Percentiles rank a stretch among this genome's conserved stretches.
Evolutionary conservation across 2,329 filamentous ascomycete genomes (phyloP).

Genomic region (Alternaria hordeiaustralica): DNA sequence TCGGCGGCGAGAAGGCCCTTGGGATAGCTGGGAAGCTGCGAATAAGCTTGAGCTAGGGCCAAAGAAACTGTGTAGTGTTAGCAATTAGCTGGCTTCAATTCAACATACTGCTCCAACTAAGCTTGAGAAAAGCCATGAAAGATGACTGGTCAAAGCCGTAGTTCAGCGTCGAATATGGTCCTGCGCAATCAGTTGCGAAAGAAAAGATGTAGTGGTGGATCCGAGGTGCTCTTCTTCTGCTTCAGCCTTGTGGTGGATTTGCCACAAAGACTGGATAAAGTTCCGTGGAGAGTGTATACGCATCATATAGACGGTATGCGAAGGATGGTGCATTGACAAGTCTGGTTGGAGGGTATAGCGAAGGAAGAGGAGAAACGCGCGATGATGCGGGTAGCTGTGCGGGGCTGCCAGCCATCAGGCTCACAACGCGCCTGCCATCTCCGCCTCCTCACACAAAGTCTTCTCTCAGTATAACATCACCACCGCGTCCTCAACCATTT

Average conservation of each 20-base stretch:
- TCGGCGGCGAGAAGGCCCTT: constrained; percentile 3
- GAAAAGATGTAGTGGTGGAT: no score
- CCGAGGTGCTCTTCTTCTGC: no score
- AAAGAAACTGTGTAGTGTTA: neutral
- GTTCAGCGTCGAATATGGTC: no score
- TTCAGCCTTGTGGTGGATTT: no score
- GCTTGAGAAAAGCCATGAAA: no score
- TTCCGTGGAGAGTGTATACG: no score
- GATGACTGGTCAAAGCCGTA: no score
- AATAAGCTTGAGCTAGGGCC: neutral
- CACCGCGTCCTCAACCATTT: neutral
- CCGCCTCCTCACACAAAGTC: neutral
- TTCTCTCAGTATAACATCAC: neutral
- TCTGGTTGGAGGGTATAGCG: no score
- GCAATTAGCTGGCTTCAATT: neutral
- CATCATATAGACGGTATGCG: no score
- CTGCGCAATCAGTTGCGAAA: no score
- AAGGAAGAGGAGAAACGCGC: neutral
- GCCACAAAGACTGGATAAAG: no score
- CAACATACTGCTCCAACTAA: neutral
- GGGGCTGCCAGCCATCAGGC: neutral
- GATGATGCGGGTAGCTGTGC: neutral
- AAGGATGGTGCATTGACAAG: no score
- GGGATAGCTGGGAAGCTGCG: constrained; percentile 5
- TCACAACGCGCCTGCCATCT: neutral